These are phyloP conservation scores for Lomentospora prolificans DNA, from an alignment of 2,329 filamentous ascomycete species.

Conservation along the genomic window DNA sequence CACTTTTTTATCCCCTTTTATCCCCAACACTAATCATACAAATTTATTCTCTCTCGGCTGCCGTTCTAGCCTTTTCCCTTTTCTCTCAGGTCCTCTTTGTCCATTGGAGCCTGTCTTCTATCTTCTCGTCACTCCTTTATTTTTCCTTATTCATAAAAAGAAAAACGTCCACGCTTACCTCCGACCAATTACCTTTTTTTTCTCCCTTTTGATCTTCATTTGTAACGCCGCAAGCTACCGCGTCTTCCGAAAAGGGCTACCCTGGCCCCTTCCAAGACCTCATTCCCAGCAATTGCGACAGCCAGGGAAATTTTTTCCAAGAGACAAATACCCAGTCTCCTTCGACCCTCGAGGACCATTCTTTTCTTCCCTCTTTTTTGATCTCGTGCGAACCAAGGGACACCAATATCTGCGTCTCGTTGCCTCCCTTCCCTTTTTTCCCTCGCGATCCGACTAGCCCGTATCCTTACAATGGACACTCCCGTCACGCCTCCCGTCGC, in stretches of 20 bases:
- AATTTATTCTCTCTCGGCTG: not conserved
- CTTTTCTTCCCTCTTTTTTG: constrained; percentile 1
- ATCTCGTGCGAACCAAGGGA: not conserved
- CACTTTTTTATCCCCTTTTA: constrained; percentile 3
- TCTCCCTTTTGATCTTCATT: not conserved
- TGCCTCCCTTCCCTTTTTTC: not conserved
- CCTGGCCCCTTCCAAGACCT: not conserved
- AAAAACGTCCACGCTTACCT: too few species aligned
- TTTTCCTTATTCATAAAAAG: not conserved
- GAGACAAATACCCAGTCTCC: not conserved
- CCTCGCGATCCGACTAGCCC: not conserved
- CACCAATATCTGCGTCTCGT: not conserved
- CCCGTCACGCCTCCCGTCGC: not conserved
- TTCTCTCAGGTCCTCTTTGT: constrained; percentile 8
- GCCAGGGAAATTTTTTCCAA: constrained; percentile 2
- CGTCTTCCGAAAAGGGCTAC: constrained; percentile 2
- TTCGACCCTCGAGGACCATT: not conserved
- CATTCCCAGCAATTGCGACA: not conserved
- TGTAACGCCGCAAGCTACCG: not conserved
- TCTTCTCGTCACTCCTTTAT: constrained; percentile 7
- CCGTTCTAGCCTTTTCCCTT: constrained; percentile 2
- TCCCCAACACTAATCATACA: constrained; percentile 4
- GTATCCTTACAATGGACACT: constrained; percentile 5
- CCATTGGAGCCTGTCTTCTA: not conserved
- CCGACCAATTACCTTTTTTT: too few species aligned